Base-by-base conservation (phyloP, 768 basidiomycete genomes). In the Pleurotus citrinopileatus region DNA sequence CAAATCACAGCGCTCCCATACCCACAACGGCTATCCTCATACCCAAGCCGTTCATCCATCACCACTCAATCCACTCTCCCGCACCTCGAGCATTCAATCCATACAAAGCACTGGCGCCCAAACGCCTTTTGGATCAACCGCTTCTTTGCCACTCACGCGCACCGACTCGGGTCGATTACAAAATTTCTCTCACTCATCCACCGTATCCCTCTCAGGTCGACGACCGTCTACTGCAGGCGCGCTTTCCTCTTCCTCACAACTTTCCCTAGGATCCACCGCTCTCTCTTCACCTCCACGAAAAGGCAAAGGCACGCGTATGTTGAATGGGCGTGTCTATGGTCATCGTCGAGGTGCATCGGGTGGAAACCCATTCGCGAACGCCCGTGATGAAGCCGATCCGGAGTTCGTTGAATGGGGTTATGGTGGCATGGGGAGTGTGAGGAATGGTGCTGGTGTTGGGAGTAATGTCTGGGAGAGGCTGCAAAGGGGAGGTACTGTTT, bases 371-470 rank as follows among this genome's bases (percentile, higher is more conserved):
- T 89, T 89, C 58, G 85, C 80, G 4, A 84, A 76, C 54, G 83
- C 75, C 12, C 74, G 76, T 3, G 83, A 84, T 25, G 80, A 84
- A 0, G 54, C 62, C 4, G 89, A 91, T 57, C 87, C 88, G 27
- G 87, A 87, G 64, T 95, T 95, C 60, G 90, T 93, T 13, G 93
- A 95, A 67, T 95, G 93, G 93, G 93, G 93, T 0, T 90, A 88
- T 55, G 89, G 89, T 27, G 89, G 89, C 2, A 87, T 93, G 86
- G 92, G 92, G 23, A 80, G 78, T 29, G 78, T 80, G 0, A 70
- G 70, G 25, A 74, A 74, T 2, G 74, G 70, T 40, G 72, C 71
- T 38, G 69, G 71, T 9, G 69, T 64, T 12, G 62, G 61, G 20
- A 55, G 61, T 27, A 60, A 57, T 36, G 69, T 66, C 29, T 76